These are phyloP conservation scores for Naganishia sp. DNA, from an alignment of 1,284 basidiomycete genomes.

Conservation along the genomic window DNA sequence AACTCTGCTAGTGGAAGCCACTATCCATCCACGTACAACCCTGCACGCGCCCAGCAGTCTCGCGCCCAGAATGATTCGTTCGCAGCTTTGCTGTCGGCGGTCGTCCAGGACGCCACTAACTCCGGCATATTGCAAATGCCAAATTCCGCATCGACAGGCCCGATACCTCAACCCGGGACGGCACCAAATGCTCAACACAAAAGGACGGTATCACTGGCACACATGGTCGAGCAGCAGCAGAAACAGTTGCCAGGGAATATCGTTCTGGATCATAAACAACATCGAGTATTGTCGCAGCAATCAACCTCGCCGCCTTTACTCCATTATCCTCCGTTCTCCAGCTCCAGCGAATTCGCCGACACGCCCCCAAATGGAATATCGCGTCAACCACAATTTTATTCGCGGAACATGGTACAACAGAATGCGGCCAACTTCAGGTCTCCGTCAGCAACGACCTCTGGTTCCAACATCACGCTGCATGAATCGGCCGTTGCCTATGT, in stretches of 20 bases:
- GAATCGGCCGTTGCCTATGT: not conserved
- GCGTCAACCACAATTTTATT: not conserved
- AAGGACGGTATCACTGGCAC: not conserved
- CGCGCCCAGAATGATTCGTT: constrained; percentile 1
- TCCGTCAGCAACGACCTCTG: not conserved
- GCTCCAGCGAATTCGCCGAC: not conserved
- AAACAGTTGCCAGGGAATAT: not conserved
- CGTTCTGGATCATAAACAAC: not conserved
- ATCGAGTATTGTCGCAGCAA: not conserved
- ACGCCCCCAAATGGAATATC: not conserved
- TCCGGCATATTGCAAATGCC: constrained; percentile 1
- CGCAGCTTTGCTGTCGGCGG: constrained; percentile 18
- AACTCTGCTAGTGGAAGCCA: too few relatives aligned
- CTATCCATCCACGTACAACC: not conserved
- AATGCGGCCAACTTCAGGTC: not conserved
- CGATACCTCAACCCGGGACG: not conserved
- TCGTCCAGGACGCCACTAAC: constrained; percentile 11
- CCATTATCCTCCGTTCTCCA: not conserved
- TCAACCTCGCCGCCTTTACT: not conserved
- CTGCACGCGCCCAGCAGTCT: not conserved
- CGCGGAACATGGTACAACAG: not conserved
- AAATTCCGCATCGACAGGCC: not conserved
- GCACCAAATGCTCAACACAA: not conserved
- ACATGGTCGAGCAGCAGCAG: not conserved
- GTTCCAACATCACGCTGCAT: not conserved